These are phyloP conservation scores for Melanogaster broomeanus DNA, from an alignment of 768 basidiomycete genomes.

Conservation along the genomic window DNA sequence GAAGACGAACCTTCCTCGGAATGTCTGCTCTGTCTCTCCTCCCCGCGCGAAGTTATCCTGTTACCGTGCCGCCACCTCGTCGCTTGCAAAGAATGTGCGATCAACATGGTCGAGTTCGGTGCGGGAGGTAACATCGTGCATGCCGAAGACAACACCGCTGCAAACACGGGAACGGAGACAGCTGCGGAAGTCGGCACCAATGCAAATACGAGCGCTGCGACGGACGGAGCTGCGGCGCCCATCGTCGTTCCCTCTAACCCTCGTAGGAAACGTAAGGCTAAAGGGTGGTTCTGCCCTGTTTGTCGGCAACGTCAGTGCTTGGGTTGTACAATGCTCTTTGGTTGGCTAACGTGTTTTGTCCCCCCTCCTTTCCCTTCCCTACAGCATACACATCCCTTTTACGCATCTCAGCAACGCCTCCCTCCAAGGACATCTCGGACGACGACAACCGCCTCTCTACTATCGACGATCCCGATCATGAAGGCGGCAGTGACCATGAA, in stretches of 20 bases:
- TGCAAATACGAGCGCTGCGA: slow-evolving; percentile 18
- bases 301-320: slow-evolving; percentile 83
- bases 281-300: slow-evolving; percentile 97
- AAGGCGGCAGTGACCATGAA: slow-evolving; percentile 14
- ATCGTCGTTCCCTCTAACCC: slow-evolving; percentile 38
- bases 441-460: slow-evolving; percentile 27
- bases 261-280: slow-evolving; percentile 87
- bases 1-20: slow-evolving; percentile 82
- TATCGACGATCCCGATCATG: slow-evolving; percentile 25
- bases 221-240: slow-evolving; percentile 26
- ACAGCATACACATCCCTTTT: slow-evolving; percentile 87
- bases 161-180: slow-evolving; percentile 22
- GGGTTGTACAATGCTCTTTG: background rate
- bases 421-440: slow-evolving; percentile 42
- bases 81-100: slow-evolving; percentile 91
- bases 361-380: background rate
- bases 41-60: slow-evolving; percentile 88
- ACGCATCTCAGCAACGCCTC: slow-evolving; percentile 73
- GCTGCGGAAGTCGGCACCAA: slow-evolving; percentile 21
- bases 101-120: slow-evolving; percentile 98
- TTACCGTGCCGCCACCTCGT: slow-evolving; percentile 93
- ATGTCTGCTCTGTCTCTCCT: slow-evolving; percentile 88
- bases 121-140: slow-evolving; percentile 88
- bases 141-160: slow-evolving; percentile 38
- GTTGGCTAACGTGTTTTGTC: background rate